These are phyloP conservation scores for Neurospora sp. DNA, from an alignment of 2,329 filamentous ascomycete species.

Conservation along the genomic window DNA sequence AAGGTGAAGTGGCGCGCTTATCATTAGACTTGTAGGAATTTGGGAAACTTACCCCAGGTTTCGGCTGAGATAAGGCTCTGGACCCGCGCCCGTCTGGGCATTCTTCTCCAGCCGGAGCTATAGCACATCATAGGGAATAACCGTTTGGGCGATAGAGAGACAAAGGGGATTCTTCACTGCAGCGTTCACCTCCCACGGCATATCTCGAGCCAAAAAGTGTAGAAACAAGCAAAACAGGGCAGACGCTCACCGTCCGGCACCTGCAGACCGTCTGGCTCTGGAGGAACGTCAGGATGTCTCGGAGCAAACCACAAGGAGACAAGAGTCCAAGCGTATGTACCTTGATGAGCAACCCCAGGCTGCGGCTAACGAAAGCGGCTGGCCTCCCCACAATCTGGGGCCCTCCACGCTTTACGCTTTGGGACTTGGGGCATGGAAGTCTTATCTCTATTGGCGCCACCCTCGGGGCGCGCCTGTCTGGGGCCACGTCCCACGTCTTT, in stretches of 20 bases:
- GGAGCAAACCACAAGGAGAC: not conserved
- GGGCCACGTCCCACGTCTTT: conserved; percentile 7
- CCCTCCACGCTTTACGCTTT: conserved; percentile 13
- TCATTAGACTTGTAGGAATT: conserved; percentile 5
- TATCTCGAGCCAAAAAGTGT: not conserved
- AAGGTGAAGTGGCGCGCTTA: conserved; percentile 7
- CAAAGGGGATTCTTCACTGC: not conserved
- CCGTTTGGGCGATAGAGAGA: not conserved
- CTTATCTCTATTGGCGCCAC: conserved; percentile 17
- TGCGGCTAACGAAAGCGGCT: not conserved
- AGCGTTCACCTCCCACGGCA: not conserved
- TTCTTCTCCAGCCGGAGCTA: not conserved
- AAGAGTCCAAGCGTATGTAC: not conserved
- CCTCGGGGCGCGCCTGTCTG: conserved; percentile 9
- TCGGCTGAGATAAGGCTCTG: conserved; percentile 10
- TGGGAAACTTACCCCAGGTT: conserved; percentile 16
- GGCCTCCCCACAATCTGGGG: conserved; percentile 4
- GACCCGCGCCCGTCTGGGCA: not conserved
- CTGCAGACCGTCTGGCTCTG: not conserved
- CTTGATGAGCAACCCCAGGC: not conserved
- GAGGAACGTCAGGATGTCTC: not conserved
- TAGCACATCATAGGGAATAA: not conserved
- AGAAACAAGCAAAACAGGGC: not conserved
- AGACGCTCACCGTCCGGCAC: not conserved
- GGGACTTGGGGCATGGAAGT: not conserved